Percentiles rank a stretch among this genome's conserved stretches.
Conservation (phyloP, 1,139 yeast genomes). For the Sugiyamaella paludigena region DNA sequence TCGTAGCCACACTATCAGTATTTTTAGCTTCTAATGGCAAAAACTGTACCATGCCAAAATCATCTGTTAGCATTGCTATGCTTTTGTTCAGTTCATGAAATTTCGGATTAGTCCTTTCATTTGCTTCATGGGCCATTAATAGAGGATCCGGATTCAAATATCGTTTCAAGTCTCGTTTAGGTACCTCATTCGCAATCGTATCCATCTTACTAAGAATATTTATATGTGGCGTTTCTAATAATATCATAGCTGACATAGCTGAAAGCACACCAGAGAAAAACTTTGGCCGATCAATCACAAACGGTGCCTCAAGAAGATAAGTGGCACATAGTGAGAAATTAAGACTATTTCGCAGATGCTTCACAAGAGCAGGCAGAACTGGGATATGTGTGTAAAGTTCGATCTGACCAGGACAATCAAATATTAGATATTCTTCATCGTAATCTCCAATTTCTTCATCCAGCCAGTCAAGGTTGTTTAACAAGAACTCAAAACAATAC, state of each 20-base stretch:
- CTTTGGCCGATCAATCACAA: conserved; percentile 83
- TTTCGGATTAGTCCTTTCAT: conserved; percentile 63
- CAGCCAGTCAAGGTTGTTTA: conserved; percentile 91
- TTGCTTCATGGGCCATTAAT: conserved; percentile 53
- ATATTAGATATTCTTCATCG: conserved; percentile 88
- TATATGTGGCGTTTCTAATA: conserved; percentile 90
- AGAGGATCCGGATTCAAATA: conserved; percentile 91
- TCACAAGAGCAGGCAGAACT: conserved; percentile 81
- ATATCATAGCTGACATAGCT: conserved; percentile 98
- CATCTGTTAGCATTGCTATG: conserved; percentile 81
- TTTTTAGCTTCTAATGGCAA: conserved; percentile 83
- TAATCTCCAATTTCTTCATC: conserved; percentile 93
- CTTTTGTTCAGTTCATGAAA: conserved; percentile 71
- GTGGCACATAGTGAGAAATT: conserved; percentile 91
- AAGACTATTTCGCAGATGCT: conserved; percentile 72
- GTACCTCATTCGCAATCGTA: conserved; percentile 62
- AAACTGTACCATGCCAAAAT: conserved; percentile 98
- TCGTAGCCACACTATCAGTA: conserved; percentile 76
- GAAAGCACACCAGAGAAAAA: conserved; percentile 93
- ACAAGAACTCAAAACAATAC: conserved; percentile 83
- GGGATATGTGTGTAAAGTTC: conserved; percentile 95
- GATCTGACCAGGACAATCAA: conserved; percentile 98
- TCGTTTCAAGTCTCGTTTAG: conserved; percentile 72
- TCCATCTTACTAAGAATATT: conserved; percentile 86
- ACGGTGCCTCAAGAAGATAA: conserved; percentile 89